These are phyloP conservation scores for Mycena chlorophos DNA, from an alignment of 768 basidiomycete species.

Conservation along the genomic window DNA sequence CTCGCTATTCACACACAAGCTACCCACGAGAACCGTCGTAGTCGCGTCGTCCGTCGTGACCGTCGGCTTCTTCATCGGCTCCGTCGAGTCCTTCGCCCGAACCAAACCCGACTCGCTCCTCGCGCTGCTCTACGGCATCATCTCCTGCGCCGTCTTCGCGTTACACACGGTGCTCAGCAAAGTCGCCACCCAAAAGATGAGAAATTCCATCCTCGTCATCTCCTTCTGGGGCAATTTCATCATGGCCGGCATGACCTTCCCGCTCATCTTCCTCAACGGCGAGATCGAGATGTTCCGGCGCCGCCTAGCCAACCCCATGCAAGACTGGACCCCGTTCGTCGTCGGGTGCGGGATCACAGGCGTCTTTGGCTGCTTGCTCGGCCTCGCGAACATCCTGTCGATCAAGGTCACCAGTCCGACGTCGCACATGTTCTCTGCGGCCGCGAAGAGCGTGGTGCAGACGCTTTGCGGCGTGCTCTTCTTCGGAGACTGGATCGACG, in stretches of 20 bases:
- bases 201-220: conserved; percentile 9
- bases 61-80: conserved; percentile 58
- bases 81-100: conserved; percentile 37
- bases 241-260: conserved; percentile 1
- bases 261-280: conserved; percentile 10
- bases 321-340: conserved; percentile 15
- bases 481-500: background rate
- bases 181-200: conserved; percentile 24
- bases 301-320: background rate
- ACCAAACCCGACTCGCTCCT: conserved; percentile 30
- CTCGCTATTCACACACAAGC: conserved; percentile 41
- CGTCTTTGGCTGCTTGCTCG: conserved; percentile 76
- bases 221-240: conserved; percentile 14
- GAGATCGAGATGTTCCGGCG: conserved; percentile 1
- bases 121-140: conserved; percentile 45
- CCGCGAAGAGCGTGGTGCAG: conserved; percentile 77
- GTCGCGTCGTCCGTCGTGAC: conserved; percentile 50
- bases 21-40: conserved; percentile 43
- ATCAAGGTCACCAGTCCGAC: conserved; percentile 86
- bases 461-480: conserved; percentile 51
- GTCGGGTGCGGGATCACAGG: conserved; percentile 46
- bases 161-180: conserved; percentile 53
- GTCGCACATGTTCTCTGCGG: conserved; percentile 76
- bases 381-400: conserved; percentile 72
- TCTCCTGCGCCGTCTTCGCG: conserved; percentile 51